Evolutionary conservation across 2,329 filamentous ascomycete species (phyloP), one percentile per base, ranked within the genome.

Genomic region (Aspergillus novofumigatus): DNA sequence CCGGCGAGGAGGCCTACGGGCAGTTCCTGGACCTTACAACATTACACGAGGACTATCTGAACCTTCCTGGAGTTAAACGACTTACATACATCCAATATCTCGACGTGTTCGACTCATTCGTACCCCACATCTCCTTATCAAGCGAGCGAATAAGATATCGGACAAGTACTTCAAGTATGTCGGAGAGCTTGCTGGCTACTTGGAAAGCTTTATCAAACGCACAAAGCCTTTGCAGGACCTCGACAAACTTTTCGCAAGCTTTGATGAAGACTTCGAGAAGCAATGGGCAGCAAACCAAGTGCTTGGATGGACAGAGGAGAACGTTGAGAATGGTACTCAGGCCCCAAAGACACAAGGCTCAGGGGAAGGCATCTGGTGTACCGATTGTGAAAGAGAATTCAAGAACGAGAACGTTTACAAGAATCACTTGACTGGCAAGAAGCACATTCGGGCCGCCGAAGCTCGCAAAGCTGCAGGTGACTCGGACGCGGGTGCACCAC

Each of bases 381-480:
- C 88, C 5, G 92, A 92, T 61, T 99, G 94, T 72, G 89, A 94
- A 70, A 97, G 92, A 76, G 91, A 93, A 58, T 99, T 97, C 77
- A 92, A 90, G 68, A 97, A 97, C 68, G 86, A 94, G 63, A 96
- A 96, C 60, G 91, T 97, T 50, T 96, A 96, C 80, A 92, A 92
- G 67, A 87, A 85, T 41, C 94, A 99, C 72, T 77, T 99, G 59
- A 88, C 80, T 0, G 93, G 93, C 45, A 93, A 96, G 77, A 99
- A 97, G 72, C 94, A 99, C 72, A 85, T 93, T 72, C 91, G 91
- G 67, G 90, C 90, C 0, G 90, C 89, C 0, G 86, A 91, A 70
- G 81, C 83, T 53, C 82, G 87, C 49, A 77, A 81, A 61, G 70
- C 76, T 21, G 65, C 67, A 8, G 72, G 68, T 23, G 74, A 76